Evolutionary conservation across 2,329 filamentous ascomycete genomes (phyloP).

Genomic region (Escovopsis sp.): DNA sequence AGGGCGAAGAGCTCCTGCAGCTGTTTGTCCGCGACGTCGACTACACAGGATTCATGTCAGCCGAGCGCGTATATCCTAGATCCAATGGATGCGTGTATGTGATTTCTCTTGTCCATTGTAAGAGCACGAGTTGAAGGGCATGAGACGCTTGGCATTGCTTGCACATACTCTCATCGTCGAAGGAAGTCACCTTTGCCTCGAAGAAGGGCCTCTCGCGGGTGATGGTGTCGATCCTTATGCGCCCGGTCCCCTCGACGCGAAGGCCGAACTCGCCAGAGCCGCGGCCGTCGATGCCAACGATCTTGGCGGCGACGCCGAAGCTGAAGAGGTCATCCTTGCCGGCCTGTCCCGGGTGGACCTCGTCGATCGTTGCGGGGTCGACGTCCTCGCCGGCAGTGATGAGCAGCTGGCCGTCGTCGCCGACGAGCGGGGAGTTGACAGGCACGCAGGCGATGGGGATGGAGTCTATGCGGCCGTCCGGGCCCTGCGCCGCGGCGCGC

Average conservation of each 20-base stretch:
- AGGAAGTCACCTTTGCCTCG: constrained; percentile 60
- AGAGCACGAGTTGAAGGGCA: too few relatives aligned
- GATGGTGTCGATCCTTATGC: constrained; percentile 51
- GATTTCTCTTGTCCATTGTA: too few relatives aligned
- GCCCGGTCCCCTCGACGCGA: constrained; percentile 69
- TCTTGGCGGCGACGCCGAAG: constrained; percentile 69
- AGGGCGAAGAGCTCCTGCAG: constrained; percentile 59
- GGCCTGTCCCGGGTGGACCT: constrained; percentile 42
- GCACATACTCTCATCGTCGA: constrained; percentile 50
- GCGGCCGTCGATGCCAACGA: constrained; percentile 61
- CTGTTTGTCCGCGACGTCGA: constrained; percentile 35
- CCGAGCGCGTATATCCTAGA: too few relatives aligned
- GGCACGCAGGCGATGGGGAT: constrained; percentile 82
- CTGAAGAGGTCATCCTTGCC: constrained; percentile 62
- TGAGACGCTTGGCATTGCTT: not conserved
- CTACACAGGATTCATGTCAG: constrained; percentile 9
- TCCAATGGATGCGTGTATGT: too few relatives aligned
- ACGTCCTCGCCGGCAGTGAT: constrained; percentile 47
- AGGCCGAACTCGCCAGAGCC: constrained; percentile 64
- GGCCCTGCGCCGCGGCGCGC: constrained; percentile 52
- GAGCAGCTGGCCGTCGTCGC: constrained; percentile 58
- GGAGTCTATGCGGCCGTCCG: constrained; percentile 44
- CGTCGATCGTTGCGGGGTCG: constrained; percentile 24
- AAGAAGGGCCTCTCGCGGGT: constrained; percentile 71
- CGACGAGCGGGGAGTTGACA: constrained; percentile 59